Evolutionary conservation across 768 basidiomycete genomes (phyloP).

Genomic region (Calocybe gangraenosa): DNA sequence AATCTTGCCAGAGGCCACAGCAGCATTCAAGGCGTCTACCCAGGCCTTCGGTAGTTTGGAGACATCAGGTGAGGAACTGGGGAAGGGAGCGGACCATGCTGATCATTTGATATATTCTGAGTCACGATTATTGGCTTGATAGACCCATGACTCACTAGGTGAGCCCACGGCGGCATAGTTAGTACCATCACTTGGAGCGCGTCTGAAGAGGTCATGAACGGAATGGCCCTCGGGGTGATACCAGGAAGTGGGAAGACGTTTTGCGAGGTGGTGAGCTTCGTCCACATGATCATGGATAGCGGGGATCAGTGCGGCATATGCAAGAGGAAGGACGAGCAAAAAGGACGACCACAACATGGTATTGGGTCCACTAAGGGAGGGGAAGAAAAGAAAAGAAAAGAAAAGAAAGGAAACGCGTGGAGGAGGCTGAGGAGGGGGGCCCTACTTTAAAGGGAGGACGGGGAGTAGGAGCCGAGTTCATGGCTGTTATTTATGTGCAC

Average conservation of each 20-base stretch:
- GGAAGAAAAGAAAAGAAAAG: conserved; percentile 1
- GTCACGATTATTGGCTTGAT: no score
- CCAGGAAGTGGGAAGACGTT: conserved; percentile 45
- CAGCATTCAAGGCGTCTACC: conserved; percentile 65
- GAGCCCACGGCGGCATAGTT: conserved; percentile 57
- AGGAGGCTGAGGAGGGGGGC: background rate
- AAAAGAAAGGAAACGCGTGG: background rate
- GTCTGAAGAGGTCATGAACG: conserved; percentile 58
- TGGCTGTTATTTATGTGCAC: background rate
- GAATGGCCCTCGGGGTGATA: conserved; percentile 60
- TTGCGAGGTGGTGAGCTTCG: conserved; percentile 23
- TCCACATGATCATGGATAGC: conserved; percentile 23
- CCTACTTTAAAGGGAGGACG: background rate
- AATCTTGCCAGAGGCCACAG: conserved; percentile 66
- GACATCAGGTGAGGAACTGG: conserved; percentile 43
- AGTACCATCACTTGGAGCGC: conserved; percentile 44
- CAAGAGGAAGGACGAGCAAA: conserved; percentile 21
- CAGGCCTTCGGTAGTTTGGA: conserved; percentile 59
- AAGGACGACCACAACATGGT: conserved; percentile 19
- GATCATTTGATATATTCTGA: background rate
- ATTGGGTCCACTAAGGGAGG: conserved; percentile 5
- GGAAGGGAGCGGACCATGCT: conserved; percentile 67
- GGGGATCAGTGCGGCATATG: conserved; percentile 20
- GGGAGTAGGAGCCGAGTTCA: background rate
- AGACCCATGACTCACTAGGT: conserved; percentile 34